Base-by-base conservation (phyloP, 2,329 filamentous ascomycete species). In the Helicocarpus griseus region DNA sequence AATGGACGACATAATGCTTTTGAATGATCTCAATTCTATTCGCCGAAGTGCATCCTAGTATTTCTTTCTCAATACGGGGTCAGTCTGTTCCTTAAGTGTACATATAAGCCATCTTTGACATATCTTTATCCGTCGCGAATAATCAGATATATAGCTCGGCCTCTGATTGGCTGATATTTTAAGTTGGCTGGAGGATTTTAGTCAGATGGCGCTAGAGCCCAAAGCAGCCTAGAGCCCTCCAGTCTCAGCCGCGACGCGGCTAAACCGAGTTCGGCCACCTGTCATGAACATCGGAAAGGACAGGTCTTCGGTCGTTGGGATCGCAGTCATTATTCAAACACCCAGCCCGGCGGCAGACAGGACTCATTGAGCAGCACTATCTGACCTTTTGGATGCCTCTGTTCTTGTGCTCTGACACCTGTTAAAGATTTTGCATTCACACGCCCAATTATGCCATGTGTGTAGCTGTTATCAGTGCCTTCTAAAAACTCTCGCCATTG, bases 231-330 rank as follows among this genome's bases (percentile, higher is more conserved):
- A 49, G 26, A 1, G 5, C 21, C 22, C 5, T 4, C 1, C 6
- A 5, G 8, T 8, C 46, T 49, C 17, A 43, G 39, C 21, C 8
- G 36, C 28, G 24, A 17, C 21, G 24, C 17, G 11, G 39, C 48
- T 50, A 50, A 50, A 17, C 48, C 48, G 11, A 43, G 39, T 50
- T 50, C 28, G 48, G 22, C 48, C 48, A 31, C 21, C n/a, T 41
- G 35, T 39, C 45, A 33, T 21, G 41, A 44, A 47, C 6, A 17
- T 39, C 33, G 33, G 11, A 39, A 39, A 28, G 35, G 22, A 26
- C 31, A 26, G n/a, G 47, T 49, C 35, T 49, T 40, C 47, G 47
- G 22, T 13, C 39, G 26, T n/a, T 14, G 24, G n/a, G 33, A 14
- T 24, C 44, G 11, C 8, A 9, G 2, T 22, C 38, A 22, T 7